Conservation (phyloP, 2,329 filamentous ascomycete species). For the Dothideomycetidae sp. region DNA sequence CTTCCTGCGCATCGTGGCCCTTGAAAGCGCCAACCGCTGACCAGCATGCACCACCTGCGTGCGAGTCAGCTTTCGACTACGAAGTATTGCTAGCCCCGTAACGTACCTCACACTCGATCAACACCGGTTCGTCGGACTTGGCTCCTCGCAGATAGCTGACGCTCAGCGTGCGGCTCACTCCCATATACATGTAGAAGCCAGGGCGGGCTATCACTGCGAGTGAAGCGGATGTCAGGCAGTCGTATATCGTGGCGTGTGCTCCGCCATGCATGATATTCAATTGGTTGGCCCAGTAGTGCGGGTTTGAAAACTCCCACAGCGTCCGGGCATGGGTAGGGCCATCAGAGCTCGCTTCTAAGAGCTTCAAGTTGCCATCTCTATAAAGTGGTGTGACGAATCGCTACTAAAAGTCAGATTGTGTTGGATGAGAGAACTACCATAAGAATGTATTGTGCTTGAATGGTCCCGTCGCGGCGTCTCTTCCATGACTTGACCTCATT, state of each 20-base stretch:
- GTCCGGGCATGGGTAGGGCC: constrained; percentile 9
- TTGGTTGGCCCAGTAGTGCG: constrained; percentile 32
- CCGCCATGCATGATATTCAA: constrained; percentile 39
- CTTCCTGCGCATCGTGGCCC: constrained; percentile 27
- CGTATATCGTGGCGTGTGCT: constrained; percentile 40
- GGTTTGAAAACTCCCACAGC: constrained; percentile 32
- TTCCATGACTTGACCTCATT: too few relatives aligned
- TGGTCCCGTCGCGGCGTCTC: too few relatives aligned
- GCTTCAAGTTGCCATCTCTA: constrained; percentile 1
- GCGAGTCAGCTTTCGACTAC: too few relatives aligned
- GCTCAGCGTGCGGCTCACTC: constrained; percentile 30
- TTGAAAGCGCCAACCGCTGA: constrained; percentile 26
- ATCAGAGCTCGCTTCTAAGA: constrained; percentile 3
- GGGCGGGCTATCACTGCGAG: constrained; percentile 20
- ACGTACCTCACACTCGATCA: constrained; percentile 28
- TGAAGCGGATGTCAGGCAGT: constrained; percentile 36
- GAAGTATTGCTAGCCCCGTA: too few relatives aligned
- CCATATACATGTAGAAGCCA: constrained; percentile 30
- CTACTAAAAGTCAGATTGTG: neutral
- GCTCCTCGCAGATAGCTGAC: constrained; percentile 33
- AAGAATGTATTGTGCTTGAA: too few relatives aligned
- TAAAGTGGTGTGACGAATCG: constrained; percentile 8
- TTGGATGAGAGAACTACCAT: too few relatives aligned
- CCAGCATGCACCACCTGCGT: constrained; percentile 28
- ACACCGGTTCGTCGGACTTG: constrained; percentile 25